These are phyloP conservation scores for Nemania bipapillata DNA, from an alignment of 2,329 filamentous ascomycete genomes.

Conservation along the genomic window DNA sequence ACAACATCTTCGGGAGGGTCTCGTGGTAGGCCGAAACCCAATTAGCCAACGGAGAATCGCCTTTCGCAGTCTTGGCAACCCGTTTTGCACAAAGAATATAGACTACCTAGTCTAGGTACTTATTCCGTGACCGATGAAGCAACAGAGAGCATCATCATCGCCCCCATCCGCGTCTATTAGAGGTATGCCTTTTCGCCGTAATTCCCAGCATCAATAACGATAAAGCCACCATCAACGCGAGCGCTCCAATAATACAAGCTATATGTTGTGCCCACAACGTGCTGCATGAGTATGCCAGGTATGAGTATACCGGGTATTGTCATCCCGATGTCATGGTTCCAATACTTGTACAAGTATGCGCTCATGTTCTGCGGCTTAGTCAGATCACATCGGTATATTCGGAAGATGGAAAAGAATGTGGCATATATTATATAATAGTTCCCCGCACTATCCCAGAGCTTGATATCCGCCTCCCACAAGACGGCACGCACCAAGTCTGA, in stretches of 20 bases:
- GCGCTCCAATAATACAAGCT: slow-evolving; percentile 47
- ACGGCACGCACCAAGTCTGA: slow-evolving; percentile 43
- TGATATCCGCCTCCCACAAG: slow-evolving; percentile 36
- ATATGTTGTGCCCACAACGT: slow-evolving; percentile 31
- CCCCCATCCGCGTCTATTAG: too few species aligned
- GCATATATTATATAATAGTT: too few species aligned
- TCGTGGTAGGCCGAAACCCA: slow-evolving; percentile 43
- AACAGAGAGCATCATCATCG: too few species aligned
- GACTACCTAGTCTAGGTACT: too few species aligned
- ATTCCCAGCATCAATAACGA: slow-evolving; percentile 53
- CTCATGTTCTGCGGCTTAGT: slow-evolving; percentile 64
- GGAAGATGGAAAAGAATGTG: too few species aligned
- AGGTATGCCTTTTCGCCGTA: slow-evolving; percentile 51
- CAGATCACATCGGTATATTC: slow-evolving; percentile 70
- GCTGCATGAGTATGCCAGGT: slow-evolving; percentile 15
- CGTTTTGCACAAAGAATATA: slow-evolving; percentile 44
- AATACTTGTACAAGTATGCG: slow-evolving; percentile 23
- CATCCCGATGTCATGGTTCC: slow-evolving; percentile 22
- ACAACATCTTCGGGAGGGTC: slow-evolving; percentile 40
- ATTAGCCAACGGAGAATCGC: slow-evolving; percentile 41
- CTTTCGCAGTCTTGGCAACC: slow-evolving; percentile 40
- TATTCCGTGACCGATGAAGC: slow-evolving; percentile 47
- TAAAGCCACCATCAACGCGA: slow-evolving; percentile 57
- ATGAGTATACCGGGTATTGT: background rate
- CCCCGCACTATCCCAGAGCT: slow-evolving; percentile 63